These are phyloP conservation scores for Eutypa lata DNA, from an alignment of 2,329 filamentous ascomycete species.

Conservation along the genomic window DNA sequence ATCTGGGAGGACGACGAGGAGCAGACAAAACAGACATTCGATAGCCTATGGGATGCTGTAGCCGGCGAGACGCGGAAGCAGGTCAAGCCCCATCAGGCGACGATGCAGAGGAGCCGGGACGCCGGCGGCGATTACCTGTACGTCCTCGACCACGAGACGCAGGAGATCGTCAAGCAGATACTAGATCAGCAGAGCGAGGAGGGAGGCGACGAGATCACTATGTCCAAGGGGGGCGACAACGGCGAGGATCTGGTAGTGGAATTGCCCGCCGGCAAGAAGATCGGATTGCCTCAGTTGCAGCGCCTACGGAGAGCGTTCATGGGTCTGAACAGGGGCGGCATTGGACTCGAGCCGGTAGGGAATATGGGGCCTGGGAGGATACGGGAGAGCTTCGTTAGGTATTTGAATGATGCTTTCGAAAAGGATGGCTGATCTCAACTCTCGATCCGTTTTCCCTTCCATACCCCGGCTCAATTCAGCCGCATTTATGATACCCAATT, in stretches of 20 bases:
- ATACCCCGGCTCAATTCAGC: neutral
- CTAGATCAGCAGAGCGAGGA: conserved; percentile 68
- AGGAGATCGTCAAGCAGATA: conserved; percentile 69
- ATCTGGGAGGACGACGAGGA: conserved; percentile 70
- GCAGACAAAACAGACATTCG: conserved; percentile 54
- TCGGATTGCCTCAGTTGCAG: conserved; percentile 74
- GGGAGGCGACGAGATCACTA: conserved; percentile 53
- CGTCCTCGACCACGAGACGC: conserved; percentile 73
- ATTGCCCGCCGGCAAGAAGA: conserved; percentile 59
- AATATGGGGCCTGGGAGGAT: conserved; percentile 54
- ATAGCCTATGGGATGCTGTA: conserved; percentile 72
- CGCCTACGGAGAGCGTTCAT: conserved; percentile 75
- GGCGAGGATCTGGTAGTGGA: conserved; percentile 57
- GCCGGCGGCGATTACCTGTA: conserved; percentile 73
- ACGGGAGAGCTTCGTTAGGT: conserved; percentile 62
- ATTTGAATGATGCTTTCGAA: conserved; percentile 64
- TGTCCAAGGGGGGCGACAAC: conserved; percentile 32
- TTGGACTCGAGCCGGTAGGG: conserved; percentile 53
- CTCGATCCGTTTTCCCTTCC: neutral
- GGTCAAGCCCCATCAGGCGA: conserved; percentile 72
- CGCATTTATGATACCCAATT: neutral
- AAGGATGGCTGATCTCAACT: conserved; percentile 43
- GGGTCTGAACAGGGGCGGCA: conserved; percentile 69
- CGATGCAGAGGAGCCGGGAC: conserved; percentile 61
- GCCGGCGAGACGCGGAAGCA: conserved; percentile 60